Percentiles rank a stretch among this genome's conserved stretches.
Evolutionary conservation across 2,329 filamentous ascomycete species (phyloP).

Genomic region (Dactylonectria macrodidyma): DNA sequence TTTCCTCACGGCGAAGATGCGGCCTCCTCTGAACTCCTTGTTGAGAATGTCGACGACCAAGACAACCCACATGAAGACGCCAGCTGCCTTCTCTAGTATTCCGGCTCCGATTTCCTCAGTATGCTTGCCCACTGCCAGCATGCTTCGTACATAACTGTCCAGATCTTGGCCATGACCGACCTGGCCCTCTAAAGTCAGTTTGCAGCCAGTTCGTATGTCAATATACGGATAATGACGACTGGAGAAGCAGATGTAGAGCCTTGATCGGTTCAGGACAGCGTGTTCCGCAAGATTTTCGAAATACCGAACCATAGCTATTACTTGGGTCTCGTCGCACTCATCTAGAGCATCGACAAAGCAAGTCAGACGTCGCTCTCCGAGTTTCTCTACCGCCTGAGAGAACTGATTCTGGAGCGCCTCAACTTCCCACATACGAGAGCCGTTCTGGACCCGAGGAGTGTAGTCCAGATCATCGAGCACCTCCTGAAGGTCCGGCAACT

Average conservation of each 20-base stretch:
- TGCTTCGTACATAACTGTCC: conserved; percentile 21
- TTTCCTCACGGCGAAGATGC: conserved; percentile 42
- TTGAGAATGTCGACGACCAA: conserved; percentile 58
- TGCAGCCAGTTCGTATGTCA: conserved; percentile 6
- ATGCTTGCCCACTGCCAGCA: no score
- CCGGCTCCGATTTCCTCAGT: conserved; percentile 32
- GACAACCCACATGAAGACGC: conserved; percentile 62
- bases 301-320: conserved; percentile 57
- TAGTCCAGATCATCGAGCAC: conserved; percentile 3
- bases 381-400: neutral
- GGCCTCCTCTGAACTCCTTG: conserved; percentile 49
- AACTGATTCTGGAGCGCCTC: neutral
- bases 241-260: conserved; percentile 55
- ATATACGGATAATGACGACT: conserved; percentile 59
- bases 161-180: conserved; percentile 40
- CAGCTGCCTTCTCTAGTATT: conserved; percentile 55
- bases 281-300: conserved; percentile 55
- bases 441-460: neutral
- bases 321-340: conserved; percentile 59
- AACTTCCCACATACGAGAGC: neutral
- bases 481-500: conserved; percentile 9
- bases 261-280: conserved; percentile 30
- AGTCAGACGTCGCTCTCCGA: neutral
- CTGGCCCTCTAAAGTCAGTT: conserved; percentile 40
- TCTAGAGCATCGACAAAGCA: conserved; percentile 61